phyloP scores from a whole-genome alignment of 73 alveolate species.

The Paramecium primaurelia region DNA sequence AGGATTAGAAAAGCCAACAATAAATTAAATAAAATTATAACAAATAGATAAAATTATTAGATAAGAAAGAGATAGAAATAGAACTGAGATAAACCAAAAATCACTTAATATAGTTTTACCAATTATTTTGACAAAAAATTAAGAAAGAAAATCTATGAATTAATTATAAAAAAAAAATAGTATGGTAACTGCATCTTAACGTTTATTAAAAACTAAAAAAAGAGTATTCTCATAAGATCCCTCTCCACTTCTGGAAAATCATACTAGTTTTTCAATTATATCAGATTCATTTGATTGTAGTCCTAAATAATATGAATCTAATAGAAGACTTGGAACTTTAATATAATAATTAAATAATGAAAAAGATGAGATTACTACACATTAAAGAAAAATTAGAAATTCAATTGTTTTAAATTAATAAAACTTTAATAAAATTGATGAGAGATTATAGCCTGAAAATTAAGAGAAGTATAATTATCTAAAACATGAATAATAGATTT shows the following conservation, averaged over 20 bases:
- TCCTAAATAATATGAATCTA: not conserved
- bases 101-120: not conserved
- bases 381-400: not conserved
- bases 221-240: not conserved
- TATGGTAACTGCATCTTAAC: not conserved
- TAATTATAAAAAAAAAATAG: not conserved
- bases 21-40: not conserved
- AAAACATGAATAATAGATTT: constrained; percentile 4
- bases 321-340: not conserved
- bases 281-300: not conserved
- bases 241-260: not conserved
- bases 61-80: not conserved
- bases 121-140: not conserved
- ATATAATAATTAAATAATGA: not conserved
- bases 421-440: not conserved
- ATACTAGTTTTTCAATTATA: not conserved
- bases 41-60: not conserved
- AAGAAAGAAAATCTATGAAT: not conserved
- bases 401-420: not conserved
- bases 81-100: not conserved
- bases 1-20: constrained; percentile 8
- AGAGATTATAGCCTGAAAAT: not conserved
- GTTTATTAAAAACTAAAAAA: not conserved
- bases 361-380: not conserved
- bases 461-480: not conserved